A percentile compares a stretch with the other conserved stretches of the same genome.
Conservation (phyloP, 805 yeast genomes). For the Nakazawaea anatomiae region DNA sequence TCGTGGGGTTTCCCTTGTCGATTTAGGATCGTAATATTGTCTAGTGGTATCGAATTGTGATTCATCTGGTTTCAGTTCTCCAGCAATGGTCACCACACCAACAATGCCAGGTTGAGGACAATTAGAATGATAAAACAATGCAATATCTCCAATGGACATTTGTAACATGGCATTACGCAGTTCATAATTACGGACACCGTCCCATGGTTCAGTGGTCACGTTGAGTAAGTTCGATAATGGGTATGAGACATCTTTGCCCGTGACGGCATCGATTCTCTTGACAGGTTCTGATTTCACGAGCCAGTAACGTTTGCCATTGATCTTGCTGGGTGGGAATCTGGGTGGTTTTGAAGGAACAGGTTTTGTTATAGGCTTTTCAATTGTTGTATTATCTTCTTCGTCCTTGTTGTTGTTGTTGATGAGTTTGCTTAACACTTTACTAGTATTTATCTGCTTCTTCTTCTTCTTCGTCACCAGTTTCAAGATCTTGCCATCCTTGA, state of each 20-base stretch:
- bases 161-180: conserved; percentile 44
- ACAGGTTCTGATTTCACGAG: conserved; percentile 52
- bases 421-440: too few relatives aligned
- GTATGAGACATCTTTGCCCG: conserved; percentile 43
- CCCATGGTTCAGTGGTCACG: conserved; percentile 43
- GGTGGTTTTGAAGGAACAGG: conserved; percentile 7
- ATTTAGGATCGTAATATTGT: conserved; percentile 43
- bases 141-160: conserved; percentile 41
- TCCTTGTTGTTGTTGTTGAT: background rate
- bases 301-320: conserved; percentile 33
- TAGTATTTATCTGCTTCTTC: background rate
- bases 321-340: conserved; percentile 3
- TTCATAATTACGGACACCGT: conserved; percentile 55
- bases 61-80: conserved; percentile 31
- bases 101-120: conserved; percentile 50
- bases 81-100: conserved; percentile 35
- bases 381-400: background rate
- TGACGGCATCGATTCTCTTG: conserved; percentile 37
- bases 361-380: background rate
- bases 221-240: conserved; percentile 36
- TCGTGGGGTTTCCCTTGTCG: conserved; percentile 33
- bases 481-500: conserved; percentile 55
- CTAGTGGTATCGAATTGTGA: conserved; percentile 35
- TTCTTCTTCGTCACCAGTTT: background rate
- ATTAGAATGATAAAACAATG: conserved; percentile 52